A percentile compares a stretch with the other conserved stretches of the same genome.
These are phyloP conservation scores for Anaeromyces robustus DNA, from an alignment of 192 early-diverging fungal species.

Conservation along the genomic window DNA sequence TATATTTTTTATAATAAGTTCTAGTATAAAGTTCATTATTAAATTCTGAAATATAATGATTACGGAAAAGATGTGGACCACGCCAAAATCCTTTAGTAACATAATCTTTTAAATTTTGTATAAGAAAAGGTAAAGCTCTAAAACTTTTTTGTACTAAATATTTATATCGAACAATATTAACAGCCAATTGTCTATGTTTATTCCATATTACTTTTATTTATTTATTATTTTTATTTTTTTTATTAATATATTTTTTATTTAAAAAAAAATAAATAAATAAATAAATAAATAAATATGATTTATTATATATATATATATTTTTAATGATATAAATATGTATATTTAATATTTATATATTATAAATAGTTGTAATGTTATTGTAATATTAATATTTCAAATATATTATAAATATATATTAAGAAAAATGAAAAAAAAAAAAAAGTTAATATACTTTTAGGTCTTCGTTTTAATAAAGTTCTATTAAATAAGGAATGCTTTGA, in stretches of 20 bases:
- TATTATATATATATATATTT: too few relatives aligned
- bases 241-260: too few relatives aligned
- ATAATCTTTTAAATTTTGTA: not conserved
- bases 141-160: not conserved
- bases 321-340: too few relatives aligned
- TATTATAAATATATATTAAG: too few relatives aligned
- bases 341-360: too few relatives aligned
- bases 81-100: not conserved
- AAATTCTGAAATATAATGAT: not conserved
- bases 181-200: not conserved
- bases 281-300: too few relatives aligned
- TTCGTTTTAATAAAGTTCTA: not conserved
- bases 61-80: not conserved
- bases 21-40: not conserved
- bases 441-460: not conserved
- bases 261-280: too few relatives aligned
- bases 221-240: too few relatives aligned
- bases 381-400: too few relatives aligned
- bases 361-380: too few relatives aligned
- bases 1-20: not conserved
- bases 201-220: not conserved
- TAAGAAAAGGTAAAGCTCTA: not conserved
- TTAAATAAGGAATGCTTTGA: not conserved
- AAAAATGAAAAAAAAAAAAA: too few relatives aligned
- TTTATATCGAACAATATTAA: not conserved